Base-by-base conservation (phyloP, 805 yeast species). In the Myxozyma kluyveri region DNA sequence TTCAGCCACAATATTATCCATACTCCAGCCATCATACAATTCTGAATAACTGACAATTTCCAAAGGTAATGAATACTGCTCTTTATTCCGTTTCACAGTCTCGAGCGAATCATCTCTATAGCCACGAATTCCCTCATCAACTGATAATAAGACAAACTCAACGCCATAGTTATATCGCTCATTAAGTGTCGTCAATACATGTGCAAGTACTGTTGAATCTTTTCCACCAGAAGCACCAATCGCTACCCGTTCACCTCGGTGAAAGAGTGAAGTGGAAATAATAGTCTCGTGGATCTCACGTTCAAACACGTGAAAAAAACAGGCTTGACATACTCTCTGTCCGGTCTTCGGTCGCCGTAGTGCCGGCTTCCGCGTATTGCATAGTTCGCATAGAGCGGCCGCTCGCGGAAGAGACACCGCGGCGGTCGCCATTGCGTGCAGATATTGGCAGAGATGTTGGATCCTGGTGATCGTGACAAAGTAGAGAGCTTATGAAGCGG, bases 171-270 rank as follows among this genome's bases (percentile, higher is more conserved):
- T 72, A 69, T 93, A 81, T 51, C 96, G 73, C 64, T 89, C 96
- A 66, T 93, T 93, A 56, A 93, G 72, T 0, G 91, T 79, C 64
- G 89, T 93, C 68, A 93, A 69, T 2, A 93, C 80, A 42, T 90
- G 81, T 0, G 98, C 99, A 27, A 93, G 71, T 0, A 93, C 99
- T 0, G 99, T 93, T 3, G 96, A 88, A 67, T 93, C 99, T 64
- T 93, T 93, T 47, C 99, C 99, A 23, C 99, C 99, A 1, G 96
- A 88, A 0, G 99, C 99, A 17, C 99, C 99, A 22, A 93, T 90
- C 17, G 98, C 99, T 1, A 93, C 90, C 24, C 72, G 77, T 65
- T 93, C 99, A 14, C 98, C 98, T 0, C 72, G 75, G 22, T 80
- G 67, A 63, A 93, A 93, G 43, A 93, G 75, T 0, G 80, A 73